A percentile compares a stretch with the other conserved stretches of the same genome.
phyloP scores from a whole-genome alignment of 768 basidiomycete species.

The Coprinopsis sp. region DNA sequence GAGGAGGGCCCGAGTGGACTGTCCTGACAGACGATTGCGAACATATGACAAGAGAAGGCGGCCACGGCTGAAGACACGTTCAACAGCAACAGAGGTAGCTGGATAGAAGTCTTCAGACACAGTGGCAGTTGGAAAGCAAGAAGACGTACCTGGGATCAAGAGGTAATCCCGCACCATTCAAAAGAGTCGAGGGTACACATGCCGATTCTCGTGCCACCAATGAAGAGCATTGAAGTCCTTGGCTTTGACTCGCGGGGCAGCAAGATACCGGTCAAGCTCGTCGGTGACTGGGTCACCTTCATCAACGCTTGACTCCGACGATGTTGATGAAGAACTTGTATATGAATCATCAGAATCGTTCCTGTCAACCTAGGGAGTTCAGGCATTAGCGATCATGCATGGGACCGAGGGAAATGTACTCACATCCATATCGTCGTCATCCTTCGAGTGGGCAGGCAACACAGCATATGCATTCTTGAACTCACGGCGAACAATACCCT shows the following conservation, averaged over 20 bases:
- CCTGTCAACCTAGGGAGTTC: no score
- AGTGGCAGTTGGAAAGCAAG: neutral
- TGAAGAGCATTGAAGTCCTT: slow-evolving; percentile 17
- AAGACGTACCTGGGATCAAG: slow-evolving; percentile 25
- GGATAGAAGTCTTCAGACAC: slow-evolving; percentile 7
- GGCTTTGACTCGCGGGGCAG: slow-evolving; percentile 18
- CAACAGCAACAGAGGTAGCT: slow-evolving; percentile 30
- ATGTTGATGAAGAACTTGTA: no score
- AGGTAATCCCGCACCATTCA: slow-evolving; percentile 32
- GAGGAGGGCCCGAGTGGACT: neutral
- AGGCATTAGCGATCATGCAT: no score
- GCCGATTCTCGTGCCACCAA: slow-evolving; percentile 25
- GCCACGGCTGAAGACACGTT: slow-evolving; percentile 11
- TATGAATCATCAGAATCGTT: no score
- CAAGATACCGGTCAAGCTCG: slow-evolving; percentile 27
- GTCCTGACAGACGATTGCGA: neutral
- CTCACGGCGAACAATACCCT: neutral
- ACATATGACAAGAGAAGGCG: slow-evolving; percentile 1
- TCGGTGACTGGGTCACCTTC: neutral
- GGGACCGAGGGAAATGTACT: no score
- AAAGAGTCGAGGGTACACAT: slow-evolving; percentile 24
- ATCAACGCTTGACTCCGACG: no score
- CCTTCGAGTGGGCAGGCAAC: no score
- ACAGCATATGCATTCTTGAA: neutral
- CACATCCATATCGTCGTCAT: no score